Conservation (phyloP, 345 rosid genomes). For the Eucalyptus sp. region DNA sequence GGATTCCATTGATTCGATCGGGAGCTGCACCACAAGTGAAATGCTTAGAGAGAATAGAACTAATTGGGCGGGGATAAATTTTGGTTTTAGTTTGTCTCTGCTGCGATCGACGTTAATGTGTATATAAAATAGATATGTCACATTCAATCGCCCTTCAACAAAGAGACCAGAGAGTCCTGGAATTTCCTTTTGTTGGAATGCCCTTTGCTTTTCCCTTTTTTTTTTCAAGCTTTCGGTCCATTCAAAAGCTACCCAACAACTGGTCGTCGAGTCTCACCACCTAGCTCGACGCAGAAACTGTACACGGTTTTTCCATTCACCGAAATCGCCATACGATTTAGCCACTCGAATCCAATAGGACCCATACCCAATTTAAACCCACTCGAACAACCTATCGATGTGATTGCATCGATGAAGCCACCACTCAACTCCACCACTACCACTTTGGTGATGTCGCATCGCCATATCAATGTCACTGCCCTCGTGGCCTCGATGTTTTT, state of each 20-base stretch:
- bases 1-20: constrained; percentile 22
- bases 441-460: not conserved
- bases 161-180: not conserved
- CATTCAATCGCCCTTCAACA: not conserved
- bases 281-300: not conserved
- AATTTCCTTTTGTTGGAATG: not conserved
- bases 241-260: not conserved
- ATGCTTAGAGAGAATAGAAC: not conserved
- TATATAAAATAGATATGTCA: not conserved
- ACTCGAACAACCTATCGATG: not conserved
- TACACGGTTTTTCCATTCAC: not conserved
- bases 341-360: not conserved
- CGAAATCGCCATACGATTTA: not conserved
- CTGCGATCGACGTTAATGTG: not conserved
- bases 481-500: not conserved
- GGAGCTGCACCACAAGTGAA: not conserved
- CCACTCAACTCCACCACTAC: not conserved
- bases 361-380: not conserved
- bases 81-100: not conserved
- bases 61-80: not conserved
- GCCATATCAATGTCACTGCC: not conserved
- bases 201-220: not conserved
- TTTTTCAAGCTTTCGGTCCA: not conserved
- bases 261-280: not conserved
- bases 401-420: not conserved